These are phyloP conservation scores for Lipomyces sp. DNA, from an alignment of 805 yeast genomes.

Conservation along the genomic window DNA sequence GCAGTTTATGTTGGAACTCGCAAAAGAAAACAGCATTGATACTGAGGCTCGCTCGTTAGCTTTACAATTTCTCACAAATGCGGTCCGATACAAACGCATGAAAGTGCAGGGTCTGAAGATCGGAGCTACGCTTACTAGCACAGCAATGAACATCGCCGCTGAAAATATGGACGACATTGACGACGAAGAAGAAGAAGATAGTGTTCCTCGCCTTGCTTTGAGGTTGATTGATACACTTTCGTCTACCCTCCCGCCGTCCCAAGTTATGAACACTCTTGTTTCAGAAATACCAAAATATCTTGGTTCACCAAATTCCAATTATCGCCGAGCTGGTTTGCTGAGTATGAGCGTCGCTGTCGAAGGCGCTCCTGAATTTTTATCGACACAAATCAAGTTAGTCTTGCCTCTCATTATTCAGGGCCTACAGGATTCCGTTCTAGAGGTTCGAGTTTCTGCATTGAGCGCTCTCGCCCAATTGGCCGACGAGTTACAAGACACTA, in stretches of 20 bases:
- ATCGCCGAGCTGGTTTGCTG: constrained; percentile 82
- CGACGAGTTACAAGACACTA: constrained; percentile 75
- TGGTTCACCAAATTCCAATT: constrained; percentile 61
- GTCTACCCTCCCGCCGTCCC: constrained; percentile 85
- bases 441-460: constrained; percentile 83
- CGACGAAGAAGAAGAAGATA: constrained; percentile 87
- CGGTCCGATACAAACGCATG: constrained; percentile 73
- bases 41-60: constrained; percentile 82
- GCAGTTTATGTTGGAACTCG: constrained; percentile 62
- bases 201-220: constrained; percentile 72
- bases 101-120: constrained; percentile 75
- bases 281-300: constrained; percentile 43
- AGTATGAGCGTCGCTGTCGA: constrained; percentile 78
- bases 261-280: constrained; percentile 75
- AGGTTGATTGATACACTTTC: constrained; percentile 77
- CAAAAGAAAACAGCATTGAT: constrained; percentile 60
- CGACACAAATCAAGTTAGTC: constrained; percentile 69
- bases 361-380: constrained; percentile 92
- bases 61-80: constrained; percentile 75
- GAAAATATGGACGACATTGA: constrained; percentile 75
- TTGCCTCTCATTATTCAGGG: constrained; percentile 73
- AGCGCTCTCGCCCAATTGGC: constrained; percentile 76
- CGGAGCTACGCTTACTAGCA: constrained; percentile 73
- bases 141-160: constrained; percentile 72
- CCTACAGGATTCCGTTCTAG: constrained; percentile 65